Base-by-base conservation (phyloP, 202 grass and related monocot genomes). In the Setaria viridis region DNA sequence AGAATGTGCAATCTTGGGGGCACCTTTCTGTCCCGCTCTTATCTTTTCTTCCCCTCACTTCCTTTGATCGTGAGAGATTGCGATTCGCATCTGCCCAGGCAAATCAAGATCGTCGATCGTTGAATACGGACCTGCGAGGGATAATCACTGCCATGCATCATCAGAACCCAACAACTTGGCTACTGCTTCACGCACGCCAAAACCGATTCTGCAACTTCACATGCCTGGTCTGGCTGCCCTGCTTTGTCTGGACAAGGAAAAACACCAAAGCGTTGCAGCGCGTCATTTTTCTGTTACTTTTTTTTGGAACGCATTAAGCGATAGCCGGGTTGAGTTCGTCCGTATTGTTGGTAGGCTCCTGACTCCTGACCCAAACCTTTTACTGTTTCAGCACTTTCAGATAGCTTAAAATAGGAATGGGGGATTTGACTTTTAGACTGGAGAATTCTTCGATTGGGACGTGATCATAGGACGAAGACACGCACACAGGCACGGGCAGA, bases 311-410 rank as follows among this genome's bases (percentile, higher is more conserved):
- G 14, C 45, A 12, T 43, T 48, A 41, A 30, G 33, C 21, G 11
- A 50, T 83, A 45, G 43, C 19, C 15, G 3, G 68, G 67, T 56
- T 19, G 87, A 76, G 33, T 74, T 46, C 57, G 32, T 72, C 33
- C 15, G 14, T 46, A n/a, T 9, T 9, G 30, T 59, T 50, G 70
- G 51, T 33, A 4, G 47, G 16, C 10, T 70, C 7, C 19, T 74
- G 54, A n/a, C 45, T 4, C 35, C 9, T 6, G 30, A 5, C 9
- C 54, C 54, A 56, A 41, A 6, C 32, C 11, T 54, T 65, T n/a
- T 76, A 76, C 33, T 67, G 20, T 67, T 67, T 76, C 60, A 67
- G 15, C 72, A 33, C 53, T 11, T 41, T 55, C 21, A 54, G 17
- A 12, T 11, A 66, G 2, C 12, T 39, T 81, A 56, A 55, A 47